Percentiles rank a stretch among this genome's conserved stretches.
These are phyloP conservation scores for Kwoniella botswanensis DNA, from an alignment of 768 basidiomycete genomes.

Conservation along the genomic window DNA sequence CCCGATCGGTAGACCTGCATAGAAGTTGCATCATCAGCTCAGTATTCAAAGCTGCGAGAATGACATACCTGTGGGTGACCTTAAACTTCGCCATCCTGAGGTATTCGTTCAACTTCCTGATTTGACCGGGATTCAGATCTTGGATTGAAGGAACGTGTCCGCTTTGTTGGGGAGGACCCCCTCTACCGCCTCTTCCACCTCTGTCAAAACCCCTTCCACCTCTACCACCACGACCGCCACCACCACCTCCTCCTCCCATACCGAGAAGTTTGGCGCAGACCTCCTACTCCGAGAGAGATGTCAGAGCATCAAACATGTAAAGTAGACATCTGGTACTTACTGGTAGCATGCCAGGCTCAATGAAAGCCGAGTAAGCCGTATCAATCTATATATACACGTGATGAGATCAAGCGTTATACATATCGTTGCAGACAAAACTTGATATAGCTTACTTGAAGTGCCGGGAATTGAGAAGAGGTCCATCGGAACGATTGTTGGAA, in stretches of 20 bases:
- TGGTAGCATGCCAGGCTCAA: constrained; percentile 49
- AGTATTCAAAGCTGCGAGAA: neutral
- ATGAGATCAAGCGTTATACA: neutral
- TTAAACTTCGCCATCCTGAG: constrained; percentile 54
- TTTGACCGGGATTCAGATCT: constrained; percentile 31
- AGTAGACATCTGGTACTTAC: constrained; percentile 20
- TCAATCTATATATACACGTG: constrained; percentile 45
- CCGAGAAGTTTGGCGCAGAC: constrained; percentile 48
- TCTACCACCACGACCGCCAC: constrained; percentile 40
- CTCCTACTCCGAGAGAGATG: constrained; percentile 26
- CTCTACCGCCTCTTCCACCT: constrained; percentile 41
- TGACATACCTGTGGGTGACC: constrained; percentile 50
- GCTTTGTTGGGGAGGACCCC: constrained; percentile 28
- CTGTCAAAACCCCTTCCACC: constrained; percentile 34
- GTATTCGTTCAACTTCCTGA: constrained; percentile 47
- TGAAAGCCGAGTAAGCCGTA: constrained; percentile 58
- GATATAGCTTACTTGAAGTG: constrained; percentile 40
- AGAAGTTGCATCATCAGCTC: neutral
- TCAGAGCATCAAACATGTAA: constrained; percentile 7
- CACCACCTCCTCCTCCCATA: constrained; percentile 41
- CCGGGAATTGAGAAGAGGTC: constrained; percentile 42
- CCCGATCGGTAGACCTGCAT: constrained; percentile 30
- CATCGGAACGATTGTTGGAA: constrained; percentile 57
- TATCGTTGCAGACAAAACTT: constrained; percentile 1
- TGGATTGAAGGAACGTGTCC: constrained; percentile 37